phyloP scores from a whole-genome alignment of 2,329 filamentous ascomycete genomes.

The Tolypocladium amazonense region DNA sequence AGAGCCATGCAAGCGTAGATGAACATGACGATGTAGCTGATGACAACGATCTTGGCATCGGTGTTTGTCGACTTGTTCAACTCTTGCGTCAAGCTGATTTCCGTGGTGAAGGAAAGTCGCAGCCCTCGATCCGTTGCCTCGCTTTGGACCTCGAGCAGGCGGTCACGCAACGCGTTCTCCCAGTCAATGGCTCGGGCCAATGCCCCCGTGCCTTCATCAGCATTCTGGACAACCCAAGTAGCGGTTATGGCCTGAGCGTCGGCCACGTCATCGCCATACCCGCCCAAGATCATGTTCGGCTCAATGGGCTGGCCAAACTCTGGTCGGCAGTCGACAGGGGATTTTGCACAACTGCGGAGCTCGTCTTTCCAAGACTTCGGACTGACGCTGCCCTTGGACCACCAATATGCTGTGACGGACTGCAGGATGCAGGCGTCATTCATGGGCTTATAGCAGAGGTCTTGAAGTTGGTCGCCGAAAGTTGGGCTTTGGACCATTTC shows the following conservation, averaged over 20 bases:
- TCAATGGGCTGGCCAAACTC: constrained; percentile 83
- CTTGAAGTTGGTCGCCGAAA: constrained; percentile 59
- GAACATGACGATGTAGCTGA: constrained; percentile 99
- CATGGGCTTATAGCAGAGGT: constrained; percentile 91
- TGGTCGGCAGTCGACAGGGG: constrained; percentile 77
- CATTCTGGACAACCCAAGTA: constrained; percentile 92
- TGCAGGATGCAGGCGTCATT: constrained; percentile 86
- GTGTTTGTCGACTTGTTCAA: constrained; percentile 98
- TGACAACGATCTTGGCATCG: constrained; percentile 88
- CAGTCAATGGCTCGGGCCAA: constrained; percentile 75
- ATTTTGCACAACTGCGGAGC: constrained; percentile 62
- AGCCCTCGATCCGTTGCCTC: constrained; percentile 73
- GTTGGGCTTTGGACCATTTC: constrained; percentile 58
- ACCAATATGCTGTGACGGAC: constrained; percentile 83
- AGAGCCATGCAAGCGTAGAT: constrained; percentile 89
- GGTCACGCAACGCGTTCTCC: constrained; percentile 67
- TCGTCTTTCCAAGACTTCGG: constrained; percentile 57
- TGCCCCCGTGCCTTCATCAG: constrained; percentile 59
- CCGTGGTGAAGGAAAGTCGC: constrained; percentile 85
- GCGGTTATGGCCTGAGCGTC: constrained; percentile 73
- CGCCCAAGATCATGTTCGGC: constrained; percentile 76
- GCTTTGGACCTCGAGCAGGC: constrained; percentile 65
- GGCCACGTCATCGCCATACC: constrained; percentile 57
- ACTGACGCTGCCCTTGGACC: constrained; percentile 37
- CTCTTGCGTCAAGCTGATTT: constrained; percentile 90